phyloP scores from a whole-genome alignment of 2,329 filamentous ascomycete species.

The Neopestalotiopsis rosae region DNA sequence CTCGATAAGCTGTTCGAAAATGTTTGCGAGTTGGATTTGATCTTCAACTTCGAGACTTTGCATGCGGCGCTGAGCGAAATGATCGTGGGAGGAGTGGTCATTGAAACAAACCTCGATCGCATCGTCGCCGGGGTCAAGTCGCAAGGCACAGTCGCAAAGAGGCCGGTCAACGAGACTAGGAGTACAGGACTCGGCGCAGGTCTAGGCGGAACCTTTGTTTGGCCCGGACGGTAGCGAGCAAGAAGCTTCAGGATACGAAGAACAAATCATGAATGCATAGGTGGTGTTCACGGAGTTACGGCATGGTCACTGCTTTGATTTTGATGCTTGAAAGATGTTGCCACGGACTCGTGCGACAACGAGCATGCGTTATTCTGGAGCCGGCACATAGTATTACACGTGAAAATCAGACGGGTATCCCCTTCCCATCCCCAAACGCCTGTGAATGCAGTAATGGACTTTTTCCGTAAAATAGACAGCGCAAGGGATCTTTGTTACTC shows the following conservation, averaged over 20 bases:
- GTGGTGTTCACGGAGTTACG: conserved; percentile 19
- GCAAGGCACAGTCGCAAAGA: conserved; percentile 78
- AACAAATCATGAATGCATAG: conserved; percentile 13
- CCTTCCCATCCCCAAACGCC: conserved; percentile 35
- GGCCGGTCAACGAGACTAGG: conserved; percentile 75
- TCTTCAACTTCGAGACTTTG: conserved; percentile 98
- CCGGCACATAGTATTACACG: conserved; percentile 20
- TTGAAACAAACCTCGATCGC: conserved; percentile 88
- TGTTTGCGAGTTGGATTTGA: conserved; percentile 96
- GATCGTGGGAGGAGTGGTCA: conserved; percentile 92
- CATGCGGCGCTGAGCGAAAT: conserved; percentile 92
- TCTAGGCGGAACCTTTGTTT: conserved; percentile 63
- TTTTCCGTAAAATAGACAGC: conserved; percentile 17
- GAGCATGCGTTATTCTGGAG: background rate
- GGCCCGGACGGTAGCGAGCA: conserved; percentile 41
- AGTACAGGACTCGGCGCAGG: conserved; percentile 52
- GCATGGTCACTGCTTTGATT: background rate
- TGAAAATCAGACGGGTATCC: conserved; percentile 15
- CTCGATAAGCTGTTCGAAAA: conserved; percentile 96
- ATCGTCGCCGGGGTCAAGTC: conserved; percentile 84
- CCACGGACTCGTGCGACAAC: background rate
- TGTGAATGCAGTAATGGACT: conserved; percentile 30
- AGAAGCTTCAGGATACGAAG: background rate
- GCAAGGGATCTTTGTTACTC: conserved; percentile 20
- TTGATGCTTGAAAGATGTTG: background rate